A percentile compares a stretch with the other conserved stretches of the same genome.
Evolutionary conservation across 208 protist genomes (phyloP).

Genomic region (Herpetomonas samuelpessoai): DNA sequence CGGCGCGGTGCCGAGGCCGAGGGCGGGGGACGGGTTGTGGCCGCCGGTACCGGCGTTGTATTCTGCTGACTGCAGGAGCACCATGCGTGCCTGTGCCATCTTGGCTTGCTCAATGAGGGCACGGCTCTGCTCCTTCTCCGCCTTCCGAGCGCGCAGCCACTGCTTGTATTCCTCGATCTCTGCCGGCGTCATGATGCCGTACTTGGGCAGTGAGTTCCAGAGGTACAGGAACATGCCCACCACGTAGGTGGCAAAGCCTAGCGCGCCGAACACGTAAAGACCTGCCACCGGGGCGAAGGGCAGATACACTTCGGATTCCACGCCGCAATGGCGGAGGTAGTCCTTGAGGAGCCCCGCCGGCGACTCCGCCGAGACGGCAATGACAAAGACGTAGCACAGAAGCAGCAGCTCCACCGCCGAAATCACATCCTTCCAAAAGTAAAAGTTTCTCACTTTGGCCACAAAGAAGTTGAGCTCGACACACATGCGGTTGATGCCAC

Average conservation of each 20-base stretch:
- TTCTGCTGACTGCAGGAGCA: constrained; percentile 31
- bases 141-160: constrained; percentile 45
- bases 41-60: constrained; percentile 1
- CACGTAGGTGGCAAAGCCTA: constrained; percentile 52
- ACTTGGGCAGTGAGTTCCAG: constrained; percentile 66
- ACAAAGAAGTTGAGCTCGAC: constrained; percentile 66
- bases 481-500: constrained; percentile 43
- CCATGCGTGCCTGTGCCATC: constrained; percentile 42
- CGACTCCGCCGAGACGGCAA: constrained; percentile 25
- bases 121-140: constrained; percentile 40
- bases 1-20: background rate
- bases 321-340: constrained; percentile 57
- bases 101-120: constrained; percentile 47
- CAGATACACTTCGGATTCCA: constrained; percentile 33
- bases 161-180: constrained; percentile 79
- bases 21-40: background rate
- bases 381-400: constrained; percentile 46
- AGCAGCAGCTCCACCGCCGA: constrained; percentile 65
- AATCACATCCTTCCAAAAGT: constrained; percentile 69
- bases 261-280: constrained; percentile 53
- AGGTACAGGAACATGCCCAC: constrained; percentile 58
- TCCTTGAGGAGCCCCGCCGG: constrained; percentile 37
- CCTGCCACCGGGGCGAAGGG: constrained; percentile 40
- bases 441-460: constrained; percentile 64
- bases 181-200: constrained; percentile 64